Conservation (phyloP, 192 early-diverging fungal species). For the Backusella liffmaniae region DNA sequence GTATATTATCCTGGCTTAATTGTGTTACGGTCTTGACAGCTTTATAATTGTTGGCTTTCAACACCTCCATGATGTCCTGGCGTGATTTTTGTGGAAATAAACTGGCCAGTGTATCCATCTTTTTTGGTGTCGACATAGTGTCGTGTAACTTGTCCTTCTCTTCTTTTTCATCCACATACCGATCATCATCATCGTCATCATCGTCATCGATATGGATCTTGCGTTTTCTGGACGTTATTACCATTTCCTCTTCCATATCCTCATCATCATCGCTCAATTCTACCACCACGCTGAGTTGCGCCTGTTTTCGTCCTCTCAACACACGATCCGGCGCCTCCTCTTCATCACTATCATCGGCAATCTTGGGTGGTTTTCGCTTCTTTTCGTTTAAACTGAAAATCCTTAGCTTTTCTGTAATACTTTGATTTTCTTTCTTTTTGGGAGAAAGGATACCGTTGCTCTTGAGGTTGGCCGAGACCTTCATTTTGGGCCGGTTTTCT, state of each 20-base stretch:
- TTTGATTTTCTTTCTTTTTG: not conserved
- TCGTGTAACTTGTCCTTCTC: not conserved
- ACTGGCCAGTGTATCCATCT: not conserved
- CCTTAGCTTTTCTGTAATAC: not conserved
- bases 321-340: not conserved
- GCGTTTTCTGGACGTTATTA: not conserved
- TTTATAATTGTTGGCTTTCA: not conserved
- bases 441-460: not conserved
- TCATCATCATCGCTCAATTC: not conserved
- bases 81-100: not conserved
- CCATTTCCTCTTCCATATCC: not conserved
- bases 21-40: not conserved
- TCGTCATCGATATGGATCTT: not conserved
- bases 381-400: not conserved
- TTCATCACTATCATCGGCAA: not conserved
- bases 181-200: slow-evolving; percentile 13
- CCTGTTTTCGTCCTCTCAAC: not conserved
- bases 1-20: not conserved
- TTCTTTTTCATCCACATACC: not conserved
- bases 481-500: too few relatives aligned
- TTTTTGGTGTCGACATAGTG: not conserved
- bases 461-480: not conserved
- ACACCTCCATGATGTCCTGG: not conserved
- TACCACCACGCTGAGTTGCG: not conserved
- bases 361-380: not conserved